Base-by-base conservation (phyloP, 2,329 filamentous ascomycete genomes). In the Paraphoma chrysanthemicola region DNA sequence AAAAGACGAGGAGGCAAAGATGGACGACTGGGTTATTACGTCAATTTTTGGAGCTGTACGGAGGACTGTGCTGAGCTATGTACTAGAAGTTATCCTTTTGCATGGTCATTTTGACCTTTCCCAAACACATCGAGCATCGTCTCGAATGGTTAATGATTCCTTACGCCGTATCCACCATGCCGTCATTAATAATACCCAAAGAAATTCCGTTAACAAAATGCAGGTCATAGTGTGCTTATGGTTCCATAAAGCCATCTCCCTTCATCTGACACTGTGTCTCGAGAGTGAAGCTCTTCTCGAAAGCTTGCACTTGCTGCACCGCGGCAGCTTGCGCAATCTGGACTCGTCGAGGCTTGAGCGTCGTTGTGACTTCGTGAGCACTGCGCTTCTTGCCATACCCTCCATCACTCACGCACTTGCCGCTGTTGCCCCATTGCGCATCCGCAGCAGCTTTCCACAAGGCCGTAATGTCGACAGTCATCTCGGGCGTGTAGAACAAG, bases 401-500 rank as follows among this genome's bases (percentile, higher is more conserved):
- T 33, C 57, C 62, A 3, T 56, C 64, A 18, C 55, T 57, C 9
- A 78, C 67, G 47, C 77, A 79, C 36, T 71, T 71, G 44, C 67
- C 66, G 16, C 57, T 62, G 41, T 66, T 54, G 16, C 63, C 58
- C 76, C 76, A 79, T 9, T 68, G 70, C 3, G 66, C 69, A 53
- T 79, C 74, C 7, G 71, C 73, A n/a, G 68, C 77, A 8, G 75
- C 71, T 57, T 70, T 76, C 77, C 77, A 79, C 4, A 76, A 50
- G 2, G 70, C 67, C 6, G 71, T 72, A 11, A 70, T 72, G 48
- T 77, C 75, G 29, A 78, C 68, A 2, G 75, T 77, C 76, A 78
- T 78, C 63, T 78, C 74, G 0, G 76, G 70, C 2, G 75, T 78
- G 60, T 75, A 79, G 61, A 72, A 78, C 7, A 79, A 64, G 48